Evolutionary conservation across 345 rosid genomes (phyloP).

Genomic region (Gossypium arboreum): DNA sequence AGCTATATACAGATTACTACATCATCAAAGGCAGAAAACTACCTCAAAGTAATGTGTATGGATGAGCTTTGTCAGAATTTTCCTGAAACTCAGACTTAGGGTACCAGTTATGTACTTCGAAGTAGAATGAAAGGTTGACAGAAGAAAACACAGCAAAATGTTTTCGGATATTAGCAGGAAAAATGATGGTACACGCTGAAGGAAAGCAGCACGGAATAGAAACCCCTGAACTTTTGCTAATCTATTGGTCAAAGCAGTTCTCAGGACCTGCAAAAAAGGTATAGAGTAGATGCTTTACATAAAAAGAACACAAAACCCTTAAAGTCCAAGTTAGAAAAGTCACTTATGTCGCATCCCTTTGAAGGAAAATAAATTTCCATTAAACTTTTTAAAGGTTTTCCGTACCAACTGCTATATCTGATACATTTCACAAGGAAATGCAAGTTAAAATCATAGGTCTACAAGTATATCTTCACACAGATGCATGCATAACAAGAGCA

Average conservation of each 20-base stretch:
- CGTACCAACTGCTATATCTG: not conserved
- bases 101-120: constrained; percentile 86
- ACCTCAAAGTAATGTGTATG: constrained; percentile 93
- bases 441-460: not conserved
- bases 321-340: not conserved
- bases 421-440: not conserved
- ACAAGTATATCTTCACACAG: not conserved
- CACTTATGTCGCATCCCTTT: not conserved
- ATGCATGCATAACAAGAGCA: not conserved
- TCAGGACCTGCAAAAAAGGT: constrained; percentile 57
- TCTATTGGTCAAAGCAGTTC: constrained; percentile 89
- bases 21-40: constrained; percentile 2
- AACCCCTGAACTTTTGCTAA: constrained; percentile 98
- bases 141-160: constrained; percentile 80
- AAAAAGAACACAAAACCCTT: constrained; percentile 8
- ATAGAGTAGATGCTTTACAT: not conserved
- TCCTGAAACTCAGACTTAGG: constrained; percentile 82
- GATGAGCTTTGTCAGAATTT: constrained; percentile 84
- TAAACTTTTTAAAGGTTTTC: not conserved
- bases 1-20: not conserved
- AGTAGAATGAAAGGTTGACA: constrained; percentile 75
- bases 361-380: not conserved
- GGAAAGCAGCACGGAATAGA: constrained; percentile 93
- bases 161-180: constrained; percentile 83
- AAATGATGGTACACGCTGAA: constrained; percentile 83